Base-by-base conservation (phyloP, 1,284 basidiomycete genomes). In the Cryptococcus sp. region DNA sequence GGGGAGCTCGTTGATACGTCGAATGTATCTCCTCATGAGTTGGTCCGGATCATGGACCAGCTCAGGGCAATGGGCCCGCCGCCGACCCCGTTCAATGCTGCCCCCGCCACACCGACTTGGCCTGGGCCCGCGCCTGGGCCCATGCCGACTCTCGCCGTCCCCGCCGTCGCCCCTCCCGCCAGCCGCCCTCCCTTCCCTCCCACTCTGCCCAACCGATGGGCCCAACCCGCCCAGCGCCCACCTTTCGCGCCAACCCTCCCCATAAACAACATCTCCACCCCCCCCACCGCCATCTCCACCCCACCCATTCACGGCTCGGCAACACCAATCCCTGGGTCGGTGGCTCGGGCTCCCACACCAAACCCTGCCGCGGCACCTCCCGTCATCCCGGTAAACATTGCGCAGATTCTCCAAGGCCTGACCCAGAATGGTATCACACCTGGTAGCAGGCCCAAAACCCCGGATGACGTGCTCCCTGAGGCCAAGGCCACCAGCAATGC, bases 371-470 rank as follows among this genome's bases (percentile, higher is more conserved):
- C 53, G 4, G 48, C 62, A 3, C 49, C 64, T 11, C 57, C 67
- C 1, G 60, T 52, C 35, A 50, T 71, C 24, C 69, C 71, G 2
- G 47, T 66, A 47, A 67, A 76, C 52, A 66, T 76, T 16, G 66
- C 66, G 46, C 65, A 70, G 52, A 70, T 76, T 6, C 61, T 75
- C n/a, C 64, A 65, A 35, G 73, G 67, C 46, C 65, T 76, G 44
- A 70, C 65, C 55, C 62, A 57, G 46, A 64, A 70, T 0, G 72
- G 71, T 24, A 45, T 65, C n/a, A 33, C 28, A 33, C 28, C 28
- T 33, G 49, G 64, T 55, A 63, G 79, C 53, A 83, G 84, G 37
- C 81, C 86, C 1, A 72, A 80, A 53, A 73, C 74, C 13, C 74
- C 76, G 4, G 77, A 81, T 36, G 5, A 79, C 4, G 79, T 81